Evolutionary conservation across 805 yeast species (phyloP).

Genomic region (Kodamaea lidongshanica): DNA sequence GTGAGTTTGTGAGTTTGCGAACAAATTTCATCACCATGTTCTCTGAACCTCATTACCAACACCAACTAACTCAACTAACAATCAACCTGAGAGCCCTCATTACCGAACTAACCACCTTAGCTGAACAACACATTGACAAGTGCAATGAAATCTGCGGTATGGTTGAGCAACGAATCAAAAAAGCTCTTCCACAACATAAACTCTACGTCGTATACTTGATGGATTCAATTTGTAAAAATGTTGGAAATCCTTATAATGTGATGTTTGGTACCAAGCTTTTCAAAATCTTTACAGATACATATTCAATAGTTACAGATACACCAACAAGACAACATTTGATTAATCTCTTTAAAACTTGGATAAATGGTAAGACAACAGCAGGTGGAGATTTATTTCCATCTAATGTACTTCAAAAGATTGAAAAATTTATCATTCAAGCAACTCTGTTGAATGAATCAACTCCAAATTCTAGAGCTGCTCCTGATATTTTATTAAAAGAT

Average conservation of each 20-base stretch:
- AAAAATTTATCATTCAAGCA: constrained; percentile 35
- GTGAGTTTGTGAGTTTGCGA: no score
- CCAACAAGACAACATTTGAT: constrained; percentile 34
- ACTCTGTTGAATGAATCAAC: constrained; percentile 20
- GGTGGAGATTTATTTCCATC: constrained; percentile 32
- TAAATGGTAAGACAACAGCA: constrained; percentile 26
- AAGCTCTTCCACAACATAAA: constrained; percentile 35
- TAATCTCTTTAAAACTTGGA: constrained; percentile 39
- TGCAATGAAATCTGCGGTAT: constrained; percentile 28
- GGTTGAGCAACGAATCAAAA: constrained; percentile 31
- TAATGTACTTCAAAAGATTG: constrained; percentile 25
- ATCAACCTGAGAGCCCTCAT: constrained; percentile 34
- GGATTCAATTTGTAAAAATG: constrained; percentile 38
- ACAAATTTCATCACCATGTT: no score
- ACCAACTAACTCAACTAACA: constrained; percentile 29
- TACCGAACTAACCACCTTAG: constrained; percentile 33
- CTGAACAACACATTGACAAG: constrained; percentile 27
- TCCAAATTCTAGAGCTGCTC: constrained; percentile 9
- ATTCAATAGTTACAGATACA: constrained; percentile 34
- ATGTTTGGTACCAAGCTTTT: constrained; percentile 31
- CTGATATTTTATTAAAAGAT: constrained; percentile 33
- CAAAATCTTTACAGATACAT: constrained; percentile 33
- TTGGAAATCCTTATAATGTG: constrained; percentile 39
- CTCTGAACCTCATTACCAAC: constrained; percentile 18
- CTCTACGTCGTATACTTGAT: constrained; percentile 29